A percentile compares a stretch with the other conserved stretches of the same genome.
These are phyloP conservation scores for Triglochin maritima DNA, from an alignment of 106 monocot genomes.

Conservation along the genomic window DNA sequence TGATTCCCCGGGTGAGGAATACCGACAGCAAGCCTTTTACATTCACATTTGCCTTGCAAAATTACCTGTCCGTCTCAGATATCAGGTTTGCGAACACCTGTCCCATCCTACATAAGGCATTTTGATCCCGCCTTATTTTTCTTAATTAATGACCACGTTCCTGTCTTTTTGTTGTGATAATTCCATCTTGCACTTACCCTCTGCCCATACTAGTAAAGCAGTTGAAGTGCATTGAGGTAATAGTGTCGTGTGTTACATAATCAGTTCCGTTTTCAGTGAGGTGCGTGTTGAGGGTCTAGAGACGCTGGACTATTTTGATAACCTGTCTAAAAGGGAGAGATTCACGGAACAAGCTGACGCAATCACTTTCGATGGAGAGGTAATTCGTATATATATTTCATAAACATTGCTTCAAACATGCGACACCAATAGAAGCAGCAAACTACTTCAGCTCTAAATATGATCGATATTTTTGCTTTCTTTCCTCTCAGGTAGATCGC, in stretches of 20 bases:
- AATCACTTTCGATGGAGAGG: conserved; percentile 64
- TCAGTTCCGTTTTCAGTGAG: conserved; percentile 24
- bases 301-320: conserved; percentile 69
- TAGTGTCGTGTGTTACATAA: too few species aligned
- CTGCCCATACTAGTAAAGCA: too few species aligned
- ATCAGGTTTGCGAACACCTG: conserved; percentile 34
- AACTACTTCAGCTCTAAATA: not conserved
- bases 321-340: conserved; percentile 34
- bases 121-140: not conserved
- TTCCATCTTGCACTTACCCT: too few species aligned
- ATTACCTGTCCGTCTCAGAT: conserved; percentile 48
- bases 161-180: too few species aligned
- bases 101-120: not conserved
- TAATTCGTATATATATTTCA: conserved; percentile 4
- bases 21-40: conserved; percentile 33
- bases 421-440: too few species aligned
- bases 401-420: too few species aligned
- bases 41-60: conserved; percentile 46
- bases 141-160: too few species aligned
- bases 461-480: not conserved
- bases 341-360: conserved; percentile 61
- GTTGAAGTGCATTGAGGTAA: too few species aligned
- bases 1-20: conserved; percentile 53
- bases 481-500: conserved; percentile 31
- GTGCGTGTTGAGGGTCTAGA: conserved; percentile 64